Base-by-base conservation (phyloP, 2,329 filamentous ascomycete species). In the Hypoxylon sp. region DNA sequence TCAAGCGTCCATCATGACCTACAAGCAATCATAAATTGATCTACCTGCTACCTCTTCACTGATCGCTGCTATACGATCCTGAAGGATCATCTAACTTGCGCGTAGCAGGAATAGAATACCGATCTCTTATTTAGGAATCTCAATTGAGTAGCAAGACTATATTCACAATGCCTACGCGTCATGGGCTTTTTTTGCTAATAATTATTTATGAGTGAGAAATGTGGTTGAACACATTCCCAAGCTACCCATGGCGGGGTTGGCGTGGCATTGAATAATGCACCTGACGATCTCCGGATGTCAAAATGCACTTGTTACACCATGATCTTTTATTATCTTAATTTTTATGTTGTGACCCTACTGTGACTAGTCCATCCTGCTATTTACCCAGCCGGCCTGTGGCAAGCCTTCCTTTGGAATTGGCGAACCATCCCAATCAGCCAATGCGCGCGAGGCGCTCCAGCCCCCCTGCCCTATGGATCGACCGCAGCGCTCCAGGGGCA, bases 381-480 rank as follows among this genome's bases (percentile, higher is more conserved):
- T 69, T 70, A 67, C 58, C 66, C 49, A 63, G 56, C 47, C 61
- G 53, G 56, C 67, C 63, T 70, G 65, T 71, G 46, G 53, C 58
- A 68, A 65, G 57, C 53, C 63, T 52, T 54, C 19, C 56, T 60
- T 49, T 47, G 68, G 65, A 61, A 62, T 67, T 46, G 48, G 57
- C 56, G 39, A 56, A 50, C 56, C 17, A n/a, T 20, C n/a, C 17
- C 13, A 15, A 34, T 32, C 2, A 61, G 53, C 37, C 46, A 53
- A 56, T 55, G 64, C 61, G 37, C 49, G 51, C 49, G 39, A 55
- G 62, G 62, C 56, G 52, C 62, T 46, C 50, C 48, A 44, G 51
- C 46, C 53, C 62, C 52, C 62, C 48, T 60, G 64, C 19, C 56
- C 22, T 52, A 65, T 61, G 64, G 67, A 71, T 67, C 69, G 61